Evolutionary conservation across 345 rosid species (phyloP).

Genomic region (Conringia planisiliqua): DNA sequence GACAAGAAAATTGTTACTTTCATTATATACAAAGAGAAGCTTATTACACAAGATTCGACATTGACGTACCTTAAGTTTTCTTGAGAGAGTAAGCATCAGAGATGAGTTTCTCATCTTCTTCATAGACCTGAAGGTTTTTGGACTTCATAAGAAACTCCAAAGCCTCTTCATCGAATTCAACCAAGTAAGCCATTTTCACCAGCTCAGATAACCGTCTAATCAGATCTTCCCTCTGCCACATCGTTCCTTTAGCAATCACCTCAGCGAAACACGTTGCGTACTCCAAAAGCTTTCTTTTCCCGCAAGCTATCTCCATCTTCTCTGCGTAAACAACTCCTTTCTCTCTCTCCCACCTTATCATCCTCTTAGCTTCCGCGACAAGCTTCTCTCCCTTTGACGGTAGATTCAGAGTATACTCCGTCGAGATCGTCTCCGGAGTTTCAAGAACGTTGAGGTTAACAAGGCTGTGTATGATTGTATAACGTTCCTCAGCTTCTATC

Average conservation of each 20-base stretch:
- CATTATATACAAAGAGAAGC: background rate
- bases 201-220: conserved; percentile 45
- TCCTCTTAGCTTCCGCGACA: conserved; percentile 23
- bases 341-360: conserved; percentile 61
- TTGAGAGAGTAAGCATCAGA: conserved; percentile 14
- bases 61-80: conserved; percentile 9
- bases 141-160: conserved; percentile 51
- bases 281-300: conserved; percentile 39
- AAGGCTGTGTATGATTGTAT: conserved; percentile 41
- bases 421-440: conserved; percentile 40
- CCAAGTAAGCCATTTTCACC: conserved; percentile 51
- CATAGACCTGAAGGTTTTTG: conserved; percentile 46
- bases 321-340: conserved; percentile 40
- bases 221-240: conserved; percentile 55
- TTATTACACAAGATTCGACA: background rate
- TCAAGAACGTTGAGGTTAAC: conserved; percentile 36
- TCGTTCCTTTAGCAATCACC: conserved; percentile 48
- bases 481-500: conserved; percentile 50
- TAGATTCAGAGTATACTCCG: conserved; percentile 36
- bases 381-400: conserved; percentile 39
- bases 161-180: conserved; percentile 51
- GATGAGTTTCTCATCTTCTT: conserved; percentile 53
- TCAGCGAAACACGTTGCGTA: conserved; percentile 54
- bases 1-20: background rate
- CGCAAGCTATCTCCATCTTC: conserved; percentile 38